Conservation (phyloP, 768 basidiomycete species). For the Lentinula lateritia region DNA sequence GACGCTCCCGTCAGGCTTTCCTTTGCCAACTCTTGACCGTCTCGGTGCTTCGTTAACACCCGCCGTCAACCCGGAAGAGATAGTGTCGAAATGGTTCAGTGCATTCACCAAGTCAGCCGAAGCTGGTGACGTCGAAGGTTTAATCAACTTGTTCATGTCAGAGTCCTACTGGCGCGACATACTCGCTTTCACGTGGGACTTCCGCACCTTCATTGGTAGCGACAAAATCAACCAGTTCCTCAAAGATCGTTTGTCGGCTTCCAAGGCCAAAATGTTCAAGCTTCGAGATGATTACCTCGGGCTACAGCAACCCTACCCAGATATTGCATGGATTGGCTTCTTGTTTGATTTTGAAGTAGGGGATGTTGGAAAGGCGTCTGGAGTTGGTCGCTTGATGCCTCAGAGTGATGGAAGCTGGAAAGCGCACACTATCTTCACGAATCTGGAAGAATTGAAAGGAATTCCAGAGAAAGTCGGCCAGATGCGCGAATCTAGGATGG, state of each 20-base stretch:
- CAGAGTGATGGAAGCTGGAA: constrained; percentile 42
- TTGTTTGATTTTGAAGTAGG: constrained; percentile 54
- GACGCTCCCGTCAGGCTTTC: neutral
- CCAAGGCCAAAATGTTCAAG: constrained; percentile 16
- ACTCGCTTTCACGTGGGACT: constrained; percentile 46
- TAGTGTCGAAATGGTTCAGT: constrained; percentile 26
- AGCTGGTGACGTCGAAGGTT: constrained; percentile 10
- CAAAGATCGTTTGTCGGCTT: constrained; percentile 25
- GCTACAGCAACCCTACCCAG: constrained; percentile 38
- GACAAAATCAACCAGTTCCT: constrained; percentile 30
- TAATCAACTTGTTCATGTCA: constrained; percentile 17
- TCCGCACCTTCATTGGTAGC: constrained; percentile 40
- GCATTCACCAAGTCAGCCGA: constrained; percentile 13
- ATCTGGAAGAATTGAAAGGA: constrained; percentile 49
- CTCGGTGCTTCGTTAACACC: constrained; percentile 15
- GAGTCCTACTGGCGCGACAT: constrained; percentile 48
- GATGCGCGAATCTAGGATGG: constrained; percentile 32
- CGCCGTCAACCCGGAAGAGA: constrained; percentile 17
- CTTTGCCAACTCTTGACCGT: constrained; percentile 17
- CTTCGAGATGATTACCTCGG: constrained; percentile 17
- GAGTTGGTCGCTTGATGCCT: constrained; percentile 51
- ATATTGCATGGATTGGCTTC: constrained; percentile 51
- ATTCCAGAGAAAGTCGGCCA: constrained; percentile 46
- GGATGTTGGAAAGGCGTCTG: constrained; percentile 40
- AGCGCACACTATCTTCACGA: constrained; percentile 54